Conservation (phyloP, 2,329 filamentous ascomycete species). For the Aureobasidium lini region DNA sequence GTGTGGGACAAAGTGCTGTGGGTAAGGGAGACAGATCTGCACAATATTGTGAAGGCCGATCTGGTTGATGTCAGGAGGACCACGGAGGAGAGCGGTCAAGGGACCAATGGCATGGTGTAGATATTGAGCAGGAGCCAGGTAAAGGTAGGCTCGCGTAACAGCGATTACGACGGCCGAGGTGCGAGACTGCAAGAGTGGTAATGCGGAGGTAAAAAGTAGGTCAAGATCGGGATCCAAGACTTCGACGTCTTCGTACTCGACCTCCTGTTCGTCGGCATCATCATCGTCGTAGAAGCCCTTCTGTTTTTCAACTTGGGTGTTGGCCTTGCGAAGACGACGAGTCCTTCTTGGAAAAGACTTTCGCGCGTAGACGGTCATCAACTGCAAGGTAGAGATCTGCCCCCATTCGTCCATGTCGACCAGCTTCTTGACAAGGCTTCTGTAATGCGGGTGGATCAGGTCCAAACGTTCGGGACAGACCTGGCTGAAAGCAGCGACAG, state of each 20-base stretch:
- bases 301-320: slow-evolving; percentile 32
- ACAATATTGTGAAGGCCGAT: slow-evolving; percentile 92
- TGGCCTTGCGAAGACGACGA: slow-evolving; percentile 47
- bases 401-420: slow-evolving; percentile 99
- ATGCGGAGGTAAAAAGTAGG: slow-evolving; percentile 70
- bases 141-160: slow-evolving; percentile 75
- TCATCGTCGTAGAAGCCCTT: slow-evolving; percentile 74
- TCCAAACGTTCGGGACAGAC: slow-evolving; percentile 83
- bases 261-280: slow-evolving; percentile 37
- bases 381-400: slow-evolving; percentile 71
- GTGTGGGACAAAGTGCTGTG: slow-evolving; percentile 78
- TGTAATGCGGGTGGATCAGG: slow-evolving; percentile 84
- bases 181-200: slow-evolving; percentile 79
- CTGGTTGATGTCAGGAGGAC: slow-evolving; percentile 79
- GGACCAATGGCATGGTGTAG: slow-evolving; percentile 71
- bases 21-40: slow-evolving; percentile 71
- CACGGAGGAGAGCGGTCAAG: slow-evolving; percentile 74
- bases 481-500: slow-evolving; percentile 81
- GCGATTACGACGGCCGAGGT: slow-evolving; percentile 90
- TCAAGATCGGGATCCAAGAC: slow-evolving; percentile 75
- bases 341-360: slow-evolving; percentile 75
- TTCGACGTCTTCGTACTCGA: slow-evolving; percentile 48
- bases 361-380: slow-evolving; percentile 79
- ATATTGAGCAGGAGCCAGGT: slow-evolving; percentile 73
- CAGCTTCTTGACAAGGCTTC: slow-evolving; percentile 74